phyloP scores from a whole-genome alignment of 352 stramenopile genomes.

The Blastocystis sp. region DNA sequence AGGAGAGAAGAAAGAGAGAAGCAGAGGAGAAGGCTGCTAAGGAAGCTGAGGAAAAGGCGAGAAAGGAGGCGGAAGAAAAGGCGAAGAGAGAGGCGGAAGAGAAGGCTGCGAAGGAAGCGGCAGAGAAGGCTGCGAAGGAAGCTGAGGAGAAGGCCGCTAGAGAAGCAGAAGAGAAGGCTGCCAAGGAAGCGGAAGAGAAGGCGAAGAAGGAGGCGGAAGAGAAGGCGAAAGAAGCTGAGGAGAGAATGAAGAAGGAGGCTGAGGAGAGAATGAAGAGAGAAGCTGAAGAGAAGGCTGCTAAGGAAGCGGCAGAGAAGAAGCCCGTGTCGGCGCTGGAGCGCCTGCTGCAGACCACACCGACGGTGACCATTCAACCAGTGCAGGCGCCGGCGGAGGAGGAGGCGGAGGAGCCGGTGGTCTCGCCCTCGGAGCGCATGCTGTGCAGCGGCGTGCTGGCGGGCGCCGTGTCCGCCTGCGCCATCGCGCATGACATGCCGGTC shows the following conservation, averaged over 20 bases:
- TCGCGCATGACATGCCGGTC: not conserved
- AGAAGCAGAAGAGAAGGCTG: not conserved
- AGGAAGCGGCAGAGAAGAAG: conserved; percentile 16
- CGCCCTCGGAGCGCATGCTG: conserved; percentile 37
- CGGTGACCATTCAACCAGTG: not conserved
- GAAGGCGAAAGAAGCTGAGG: conserved; percentile 10
- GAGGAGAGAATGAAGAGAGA: conserved; percentile 6
- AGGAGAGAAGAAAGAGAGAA: not conserved
- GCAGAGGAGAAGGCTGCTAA: not conserved
- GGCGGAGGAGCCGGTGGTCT: not conserved
- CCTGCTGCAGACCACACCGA: conserved; percentile 17
- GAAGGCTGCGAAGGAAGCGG: not conserved
- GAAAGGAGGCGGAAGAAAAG: not conserved
- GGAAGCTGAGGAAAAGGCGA: conserved; percentile 9
- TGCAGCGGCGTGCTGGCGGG: conserved; percentile 19
- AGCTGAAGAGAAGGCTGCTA: not conserved
- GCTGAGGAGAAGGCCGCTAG: not conserved
- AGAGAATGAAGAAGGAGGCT: not conserved
- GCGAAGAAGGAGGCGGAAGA: not conserved
- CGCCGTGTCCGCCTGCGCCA: not conserved
- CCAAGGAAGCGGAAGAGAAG: not conserved
- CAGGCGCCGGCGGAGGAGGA: not conserved
- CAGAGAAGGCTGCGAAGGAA: not conserved
- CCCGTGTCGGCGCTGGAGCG: conserved; percentile 22
- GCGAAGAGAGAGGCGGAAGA: conserved; percentile 5